Conservation (phyloP, 2,329 filamentous ascomycete species). For the Corinectria fuckeliana region DNA sequence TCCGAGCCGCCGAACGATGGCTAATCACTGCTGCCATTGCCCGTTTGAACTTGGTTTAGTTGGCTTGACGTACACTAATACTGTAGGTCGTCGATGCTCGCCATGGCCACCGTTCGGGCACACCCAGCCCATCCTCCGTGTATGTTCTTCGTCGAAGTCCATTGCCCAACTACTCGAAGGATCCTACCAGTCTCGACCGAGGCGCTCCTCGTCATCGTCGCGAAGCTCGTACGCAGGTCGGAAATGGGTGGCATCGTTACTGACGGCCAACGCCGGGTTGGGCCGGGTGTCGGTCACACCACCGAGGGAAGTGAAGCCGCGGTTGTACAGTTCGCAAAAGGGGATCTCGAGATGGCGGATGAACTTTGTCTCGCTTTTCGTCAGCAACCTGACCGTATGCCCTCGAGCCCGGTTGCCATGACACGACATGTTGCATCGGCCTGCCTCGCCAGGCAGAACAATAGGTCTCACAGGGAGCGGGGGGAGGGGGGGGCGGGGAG, state of each 20-base stretch:
- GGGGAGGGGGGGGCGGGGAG: not conserved
- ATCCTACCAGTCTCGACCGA: conserved; percentile 66
- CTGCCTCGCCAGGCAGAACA: not conserved
- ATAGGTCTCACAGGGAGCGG: not conserved
- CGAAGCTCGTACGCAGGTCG: conserved; percentile 77
- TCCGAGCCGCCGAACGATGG: no score
- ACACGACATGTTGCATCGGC: not conserved
- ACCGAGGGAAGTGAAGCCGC: conserved; percentile 89
- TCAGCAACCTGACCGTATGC: conserved; percentile 24
- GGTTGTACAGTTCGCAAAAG: conserved; percentile 88
- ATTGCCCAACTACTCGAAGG: not conserved
- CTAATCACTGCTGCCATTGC: not conserved
- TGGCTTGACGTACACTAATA: not conserved
- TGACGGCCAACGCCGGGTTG: conserved; percentile 73
- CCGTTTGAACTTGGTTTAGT: not conserved
- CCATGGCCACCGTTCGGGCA: not conserved
- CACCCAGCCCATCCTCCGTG: not conserved
- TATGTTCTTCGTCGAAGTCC: not conserved
- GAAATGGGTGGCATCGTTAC: conserved; percentile 53
- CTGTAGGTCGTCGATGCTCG: not conserved
- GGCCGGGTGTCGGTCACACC: conserved; percentile 88
- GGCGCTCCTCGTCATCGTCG: conserved; percentile 77
- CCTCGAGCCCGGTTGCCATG: not conserved
- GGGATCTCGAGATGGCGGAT: conserved; percentile 78
- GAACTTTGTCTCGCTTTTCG: conserved; percentile 64